Evolutionary conservation across 306 rosid genomes (phyloP).

Genomic region (Phaseolus lunatus): DNA sequence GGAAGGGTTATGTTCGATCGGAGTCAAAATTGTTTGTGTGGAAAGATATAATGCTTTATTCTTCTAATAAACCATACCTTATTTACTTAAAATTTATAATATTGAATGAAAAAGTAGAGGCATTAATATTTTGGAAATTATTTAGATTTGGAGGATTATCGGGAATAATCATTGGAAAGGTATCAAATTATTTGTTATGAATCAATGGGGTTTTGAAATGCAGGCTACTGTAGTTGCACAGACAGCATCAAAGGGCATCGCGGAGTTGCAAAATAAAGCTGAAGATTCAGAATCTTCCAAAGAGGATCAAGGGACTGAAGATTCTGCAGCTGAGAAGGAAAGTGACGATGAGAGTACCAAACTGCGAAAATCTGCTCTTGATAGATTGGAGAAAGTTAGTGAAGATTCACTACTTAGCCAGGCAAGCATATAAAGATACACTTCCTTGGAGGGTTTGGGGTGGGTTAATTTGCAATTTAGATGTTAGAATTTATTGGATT

Average conservation of each 20-base stretch:
- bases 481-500: constrained; percentile 28
- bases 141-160: constrained; percentile 10
- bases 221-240: constrained; percentile 93
- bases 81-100: neutral
- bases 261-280: constrained; percentile 59
- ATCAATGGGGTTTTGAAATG: constrained; percentile 41
- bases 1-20: neutral
- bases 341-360: constrained; percentile 60
- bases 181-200: constrained; percentile 29
- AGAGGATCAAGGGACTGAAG: constrained; percentile 61
- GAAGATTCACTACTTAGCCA: constrained; percentile 85
- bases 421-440: constrained; percentile 57
- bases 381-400: constrained; percentile 91
- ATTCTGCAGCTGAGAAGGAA: constrained; percentile 54
- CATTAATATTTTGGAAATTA: neutral
- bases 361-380: constrained; percentile 72
- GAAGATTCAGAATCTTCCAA: constrained; percentile 66
- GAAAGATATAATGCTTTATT: constrained; percentile 22
- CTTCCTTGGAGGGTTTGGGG: neutral
- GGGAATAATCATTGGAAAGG: neutral
- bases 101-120: constrained; percentile 21
- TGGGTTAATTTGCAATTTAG: neutral
- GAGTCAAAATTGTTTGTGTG: neutral
- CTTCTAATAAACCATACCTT: neutral
- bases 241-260: constrained; percentile 86